phyloP scores from a whole-genome alignment of 2,329 filamentous ascomycete genomes.

The Fusarium goolgardi region DNA sequence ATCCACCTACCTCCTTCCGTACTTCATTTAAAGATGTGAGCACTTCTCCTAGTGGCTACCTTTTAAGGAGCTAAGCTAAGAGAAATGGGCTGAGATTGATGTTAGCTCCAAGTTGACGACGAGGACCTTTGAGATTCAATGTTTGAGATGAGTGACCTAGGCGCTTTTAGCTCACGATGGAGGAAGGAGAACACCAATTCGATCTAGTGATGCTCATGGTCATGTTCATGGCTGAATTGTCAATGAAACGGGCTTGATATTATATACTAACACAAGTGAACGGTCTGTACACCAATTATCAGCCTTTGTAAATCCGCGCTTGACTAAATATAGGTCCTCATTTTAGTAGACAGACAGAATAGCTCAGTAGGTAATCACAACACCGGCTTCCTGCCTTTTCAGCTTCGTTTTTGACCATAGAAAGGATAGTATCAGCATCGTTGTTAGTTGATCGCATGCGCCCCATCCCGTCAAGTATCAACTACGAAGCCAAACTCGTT shows the following conservation, averaged over 20 bases:
- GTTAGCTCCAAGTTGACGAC: not conserved
- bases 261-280: slow-evolving; percentile 17
- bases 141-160: not conserved
- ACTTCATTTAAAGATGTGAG: slow-evolving; percentile 32
- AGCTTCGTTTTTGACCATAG: slow-evolving; percentile 2
- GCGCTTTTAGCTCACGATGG: not conserved
- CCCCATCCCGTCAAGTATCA: slow-evolving; percentile 15
- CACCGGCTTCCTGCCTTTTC: slow-evolving; percentile 27
- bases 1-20: slow-evolving; percentile 21
- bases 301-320: slow-evolving; percentile 10
- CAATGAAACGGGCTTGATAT: slow-evolving; percentile 14
- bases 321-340: slow-evolving; percentile 41
- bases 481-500: slow-evolving; percentile 1
- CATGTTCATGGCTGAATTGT: slow-evolving; percentile 22
- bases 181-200: slow-evolving; percentile 10
- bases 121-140: slow-evolving; percentile 2
- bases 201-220: slow-evolving; percentile 6
- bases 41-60: not conserved
- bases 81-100: slow-evolving; percentile 12
- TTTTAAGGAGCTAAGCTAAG: slow-evolving; percentile 1
- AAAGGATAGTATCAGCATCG: not conserved
- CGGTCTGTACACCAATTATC: slow-evolving; percentile 31
- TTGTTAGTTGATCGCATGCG: slow-evolving; percentile 11
- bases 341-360: slow-evolving; percentile 2
- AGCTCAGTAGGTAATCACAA: slow-evolving; percentile 28